phyloP scores from a whole-genome alignment of 345 rosid genomes.

The Erucastrum elatum region DNA sequence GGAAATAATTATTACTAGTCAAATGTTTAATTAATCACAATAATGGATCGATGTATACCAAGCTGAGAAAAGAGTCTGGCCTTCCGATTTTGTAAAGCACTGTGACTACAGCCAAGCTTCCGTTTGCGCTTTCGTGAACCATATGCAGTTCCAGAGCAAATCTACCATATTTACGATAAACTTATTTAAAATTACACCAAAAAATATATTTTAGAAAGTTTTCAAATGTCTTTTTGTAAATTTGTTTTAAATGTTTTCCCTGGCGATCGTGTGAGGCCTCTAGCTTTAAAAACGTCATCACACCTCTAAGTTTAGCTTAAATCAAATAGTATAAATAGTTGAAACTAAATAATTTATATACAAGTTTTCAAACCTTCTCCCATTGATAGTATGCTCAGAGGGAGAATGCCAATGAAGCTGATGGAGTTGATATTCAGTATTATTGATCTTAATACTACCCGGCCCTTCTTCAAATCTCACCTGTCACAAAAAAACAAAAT shows the following conservation, averaged over 20 bases:
- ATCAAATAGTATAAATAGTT: neutral
- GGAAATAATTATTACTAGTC: neutral
- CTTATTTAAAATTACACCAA: neutral
- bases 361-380: conserved; percentile 47
- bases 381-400: conserved; percentile 73
- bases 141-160: conserved; percentile 67
- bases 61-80: conserved; percentile 62
- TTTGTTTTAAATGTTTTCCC: neutral
- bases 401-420: conserved; percentile 90
- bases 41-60: conserved; percentile 40
- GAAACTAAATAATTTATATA: neutral
- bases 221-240: neutral
- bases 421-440: conserved; percentile 49
- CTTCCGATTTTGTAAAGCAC: conserved; percentile 66
- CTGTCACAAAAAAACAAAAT: neutral
- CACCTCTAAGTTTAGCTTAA: neutral
- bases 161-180: conserved; percentile 37
- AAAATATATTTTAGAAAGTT: neutral
- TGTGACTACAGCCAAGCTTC: conserved; percentile 65
- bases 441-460: conserved; percentile 54
- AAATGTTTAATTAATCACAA: neutral
- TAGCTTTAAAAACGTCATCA: neutral
- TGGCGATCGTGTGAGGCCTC: neutral
- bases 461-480: conserved; percentile 50
- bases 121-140: conserved; percentile 74